A percentile compares a stretch with the other conserved stretches of the same genome.
These are phyloP conservation scores for Umbilicaria muhlenbergii DNA, from an alignment of 495 filamentous ascomycete species.

Conservation along the genomic window DNA sequence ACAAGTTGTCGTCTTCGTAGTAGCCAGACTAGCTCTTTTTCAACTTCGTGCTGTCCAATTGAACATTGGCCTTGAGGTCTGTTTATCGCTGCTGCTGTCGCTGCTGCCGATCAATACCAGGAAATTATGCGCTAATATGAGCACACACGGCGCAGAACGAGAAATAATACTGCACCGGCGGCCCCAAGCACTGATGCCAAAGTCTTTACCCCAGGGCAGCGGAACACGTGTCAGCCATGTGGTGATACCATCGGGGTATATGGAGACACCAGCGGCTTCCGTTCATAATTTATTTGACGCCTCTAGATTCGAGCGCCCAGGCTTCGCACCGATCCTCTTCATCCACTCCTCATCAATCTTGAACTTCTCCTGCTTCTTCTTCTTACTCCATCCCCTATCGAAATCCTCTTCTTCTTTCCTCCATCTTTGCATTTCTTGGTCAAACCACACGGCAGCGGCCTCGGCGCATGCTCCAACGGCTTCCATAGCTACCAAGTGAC, in stretches of 20 bases:
- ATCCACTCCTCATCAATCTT: constrained; percentile 43
- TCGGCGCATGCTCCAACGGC: constrained; percentile 47
- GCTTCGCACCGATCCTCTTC: constrained; percentile 28
- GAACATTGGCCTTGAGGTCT: too few species aligned
- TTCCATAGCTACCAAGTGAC: constrained; percentile 81
- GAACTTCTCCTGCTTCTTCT: constrained; percentile 35
- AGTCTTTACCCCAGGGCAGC: too few species aligned
- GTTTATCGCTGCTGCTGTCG: too few species aligned
- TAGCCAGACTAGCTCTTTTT: too few species aligned
- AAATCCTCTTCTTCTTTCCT: constrained; percentile 45
- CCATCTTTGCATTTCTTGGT: constrained; percentile 46
- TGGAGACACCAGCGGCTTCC: not conserved
- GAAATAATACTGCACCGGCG: too few species aligned
- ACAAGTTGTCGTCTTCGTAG: too few species aligned
- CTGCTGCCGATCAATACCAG: too few species aligned
- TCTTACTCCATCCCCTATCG: constrained; percentile 33
- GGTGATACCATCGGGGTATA: not conserved
- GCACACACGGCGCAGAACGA: too few species aligned
- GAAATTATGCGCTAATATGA: too few species aligned
- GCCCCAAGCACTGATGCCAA: too few species aligned
- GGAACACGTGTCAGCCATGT: too few species aligned
- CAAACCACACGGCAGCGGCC: constrained; percentile 46
- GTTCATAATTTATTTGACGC: not conserved
- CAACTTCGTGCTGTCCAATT: too few species aligned
- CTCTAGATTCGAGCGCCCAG: constrained; percentile 15